Percentiles rank a stretch among this genome's conserved stretches.
Evolutionary conservation across 2,329 filamentous ascomycete genomes (phyloP).

Genomic region (Aspergillus sp.): DNA sequence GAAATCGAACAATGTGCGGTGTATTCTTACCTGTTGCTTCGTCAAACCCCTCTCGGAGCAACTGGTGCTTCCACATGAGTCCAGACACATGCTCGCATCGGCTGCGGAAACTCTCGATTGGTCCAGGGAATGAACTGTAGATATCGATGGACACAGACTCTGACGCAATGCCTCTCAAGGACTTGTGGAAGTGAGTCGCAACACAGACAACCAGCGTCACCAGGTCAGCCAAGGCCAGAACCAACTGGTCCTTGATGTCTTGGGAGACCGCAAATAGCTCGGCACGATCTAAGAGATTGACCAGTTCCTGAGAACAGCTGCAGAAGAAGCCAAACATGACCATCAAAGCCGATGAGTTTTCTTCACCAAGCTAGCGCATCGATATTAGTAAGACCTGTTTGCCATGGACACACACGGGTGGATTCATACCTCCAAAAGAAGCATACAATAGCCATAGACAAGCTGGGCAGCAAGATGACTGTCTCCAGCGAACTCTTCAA

Average conservation of each 20-base stretch:
- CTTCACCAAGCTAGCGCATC: constrained; percentile 42
- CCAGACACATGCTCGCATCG: constrained; percentile 36
- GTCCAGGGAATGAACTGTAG: constrained; percentile 34
- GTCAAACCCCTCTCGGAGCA: constrained; percentile 30
- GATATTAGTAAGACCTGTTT: not conserved
- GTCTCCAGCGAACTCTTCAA: constrained; percentile 36
- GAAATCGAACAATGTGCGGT: not conserved
- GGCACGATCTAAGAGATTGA: constrained; percentile 46
- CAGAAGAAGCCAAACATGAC: constrained; percentile 54
- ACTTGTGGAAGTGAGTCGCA: constrained; percentile 36
- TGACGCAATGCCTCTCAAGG: constrained; percentile 20
- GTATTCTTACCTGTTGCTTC: constrained; percentile 23
- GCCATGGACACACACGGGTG: rapidly evolving
- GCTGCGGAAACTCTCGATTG: constrained; percentile 34
- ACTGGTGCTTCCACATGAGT: constrained; percentile 41
- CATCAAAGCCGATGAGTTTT: constrained; percentile 49
- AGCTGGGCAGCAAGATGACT: constrained; percentile 44
- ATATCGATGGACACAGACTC: constrained; percentile 35
- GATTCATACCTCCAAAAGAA: constrained; percentile 46
- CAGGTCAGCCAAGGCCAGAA: constrained; percentile 36
- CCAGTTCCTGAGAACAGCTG: constrained; percentile 42
- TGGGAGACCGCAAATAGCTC: constrained; percentile 45
- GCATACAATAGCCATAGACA: constrained; percentile 47
- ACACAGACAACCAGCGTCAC: constrained; percentile 30
- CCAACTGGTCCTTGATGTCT: constrained; percentile 49